Evolutionary conservation across 352 stramenopile genomes (phyloP).

Genomic region (Phytopythium cucurbitacearum): DNA sequence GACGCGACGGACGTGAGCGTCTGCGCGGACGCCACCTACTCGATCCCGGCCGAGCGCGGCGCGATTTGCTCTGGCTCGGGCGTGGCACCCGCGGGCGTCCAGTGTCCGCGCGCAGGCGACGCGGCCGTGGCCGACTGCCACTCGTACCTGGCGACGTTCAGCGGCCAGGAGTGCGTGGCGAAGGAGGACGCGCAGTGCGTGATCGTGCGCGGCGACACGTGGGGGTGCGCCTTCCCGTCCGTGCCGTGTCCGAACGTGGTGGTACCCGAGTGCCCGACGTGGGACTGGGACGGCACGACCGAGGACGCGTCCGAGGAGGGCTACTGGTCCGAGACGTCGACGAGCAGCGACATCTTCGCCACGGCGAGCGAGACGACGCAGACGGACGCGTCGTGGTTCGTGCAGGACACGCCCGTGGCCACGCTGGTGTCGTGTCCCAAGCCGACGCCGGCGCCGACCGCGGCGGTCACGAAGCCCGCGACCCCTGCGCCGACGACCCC

Average conservation of each 20-base stretch:
- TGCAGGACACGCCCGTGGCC: constrained; percentile 16
- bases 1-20: constrained; percentile 18
- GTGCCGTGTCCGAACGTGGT: constrained; percentile 9
- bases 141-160: constrained; percentile 25
- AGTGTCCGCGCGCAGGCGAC: constrained; percentile 27
- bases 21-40: constrained; percentile 41
- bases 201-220: constrained; percentile 17
- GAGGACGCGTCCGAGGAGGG: constrained; percentile 6
- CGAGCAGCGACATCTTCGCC: constrained; percentile 9
- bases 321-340: constrained; percentile 7
- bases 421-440: constrained; percentile 12
- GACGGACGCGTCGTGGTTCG: constrained; percentile 27
- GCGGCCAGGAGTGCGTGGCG: constrained; percentile 18
- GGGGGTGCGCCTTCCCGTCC: constrained; percentile 42
- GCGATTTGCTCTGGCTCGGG: constrained; percentile 26
- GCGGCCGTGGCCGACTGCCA: constrained; percentile 25
- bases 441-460: constrained; percentile 7
- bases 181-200: constrained; percentile 35
- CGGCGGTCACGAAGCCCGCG: constrained; percentile 4
- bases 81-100: constrained; percentile 11
- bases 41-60: constrained; percentile 17
- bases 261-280: constrained; percentile 17
- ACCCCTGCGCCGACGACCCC: constrained; percentile 3
- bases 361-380: constrained; percentile 4
- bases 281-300: constrained; percentile 12